Conservation (phyloP, 495 filamentous ascomycete species). For the Penicillium cinerascens region DNA sequence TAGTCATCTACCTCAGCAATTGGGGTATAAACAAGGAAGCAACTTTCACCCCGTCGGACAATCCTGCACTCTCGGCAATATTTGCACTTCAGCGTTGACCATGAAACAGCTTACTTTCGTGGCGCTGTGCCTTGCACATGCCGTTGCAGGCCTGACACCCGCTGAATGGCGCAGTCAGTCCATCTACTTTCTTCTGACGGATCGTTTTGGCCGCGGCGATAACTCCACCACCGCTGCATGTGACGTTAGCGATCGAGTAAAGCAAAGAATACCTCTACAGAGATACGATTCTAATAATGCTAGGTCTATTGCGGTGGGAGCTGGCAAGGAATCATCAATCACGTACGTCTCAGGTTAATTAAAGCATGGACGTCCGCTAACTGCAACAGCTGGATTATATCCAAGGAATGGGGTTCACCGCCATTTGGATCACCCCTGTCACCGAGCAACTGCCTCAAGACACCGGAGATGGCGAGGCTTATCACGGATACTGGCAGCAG, state of each 20-base stretch:
- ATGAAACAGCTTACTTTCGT: slow-evolving; percentile 1
- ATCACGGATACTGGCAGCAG: slow-evolving; percentile 76
- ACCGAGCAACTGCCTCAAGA: slow-evolving; percentile 55
- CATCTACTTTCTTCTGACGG: slow-evolving; percentile 73
- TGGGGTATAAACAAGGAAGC: neutral
- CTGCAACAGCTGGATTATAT: slow-evolving; percentile 45
- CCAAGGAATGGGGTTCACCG: slow-evolving; percentile 75
- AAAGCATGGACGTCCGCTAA: neutral
- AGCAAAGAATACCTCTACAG: neutral
- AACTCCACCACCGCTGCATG: slow-evolving; percentile 57
- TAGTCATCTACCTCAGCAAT: neutral
- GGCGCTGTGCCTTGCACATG: slow-evolving; percentile 8
- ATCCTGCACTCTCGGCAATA: neutral
- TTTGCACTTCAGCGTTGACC: neutral
- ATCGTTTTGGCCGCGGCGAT: slow-evolving; percentile 67
- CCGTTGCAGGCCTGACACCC: slow-evolving; percentile 31
- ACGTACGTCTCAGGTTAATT: slow-evolving; percentile 35
- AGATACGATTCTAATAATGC: neutral
- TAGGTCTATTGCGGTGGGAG: slow-evolving; percentile 70
- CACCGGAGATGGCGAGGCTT: slow-evolving; percentile 53
- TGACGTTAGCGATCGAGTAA: slow-evolving; percentile 41
- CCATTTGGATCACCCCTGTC: slow-evolving; percentile 79
- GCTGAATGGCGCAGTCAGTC: slow-evolving; percentile 60
- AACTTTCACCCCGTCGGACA: neutral
- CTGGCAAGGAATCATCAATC: slow-evolving; percentile 68